Evolutionary conservation across 1,284 basidiomycete species (phyloP), one percentile per base, ranked within the genome.

Genomic region (Irpex sp.): DNA sequence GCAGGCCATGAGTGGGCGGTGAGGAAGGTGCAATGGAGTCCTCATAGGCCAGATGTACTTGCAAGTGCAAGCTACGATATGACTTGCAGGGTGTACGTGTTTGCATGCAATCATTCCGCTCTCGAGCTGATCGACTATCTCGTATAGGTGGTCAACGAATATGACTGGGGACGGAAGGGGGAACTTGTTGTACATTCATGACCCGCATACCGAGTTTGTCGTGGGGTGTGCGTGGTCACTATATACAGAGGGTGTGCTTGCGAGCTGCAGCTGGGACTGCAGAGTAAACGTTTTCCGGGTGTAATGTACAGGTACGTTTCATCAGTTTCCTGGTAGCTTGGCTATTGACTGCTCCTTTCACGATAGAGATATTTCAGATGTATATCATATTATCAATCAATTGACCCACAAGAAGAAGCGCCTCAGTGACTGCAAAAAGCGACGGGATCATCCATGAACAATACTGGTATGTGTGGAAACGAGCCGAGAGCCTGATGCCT

Each of bases 61-160:
- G 91, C 92, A 0, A 91, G 85, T 58, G 91, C 90, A 19, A 90
- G 91, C 65, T 99, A 98, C 75, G 96, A 99, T 73, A 99, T 98
- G 96, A 94, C 93, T 1, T 94, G 91, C 72, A 80, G 93, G 74
- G 80, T 96, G 85, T 98, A 80, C 75, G 90, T 83, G 12, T 55
- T 35, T 60, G 57, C 58, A 1, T 16, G 21, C 8, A 18, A 16
- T 16, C 21, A 12, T 36, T 18, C 56, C 58, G 47, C 23, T 52
- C 28, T 45, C 57, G 14, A 14, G 28, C 64, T 61, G 53, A 63
- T 52, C 63, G 39, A 61, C 59, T 16, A 62, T 14, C 62, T 53
- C 59, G 23, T 28, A 56, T 66, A 93, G 86, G 69, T 91, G 86
- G 90, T 82, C 81, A 63, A 84, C 82, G 21, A 79, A 73, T 56